A percentile compares a stretch with the other conserved stretches of the same genome.
Conservation (phyloP, 345 rosid species). For the Syzygium oleosum region DNA sequence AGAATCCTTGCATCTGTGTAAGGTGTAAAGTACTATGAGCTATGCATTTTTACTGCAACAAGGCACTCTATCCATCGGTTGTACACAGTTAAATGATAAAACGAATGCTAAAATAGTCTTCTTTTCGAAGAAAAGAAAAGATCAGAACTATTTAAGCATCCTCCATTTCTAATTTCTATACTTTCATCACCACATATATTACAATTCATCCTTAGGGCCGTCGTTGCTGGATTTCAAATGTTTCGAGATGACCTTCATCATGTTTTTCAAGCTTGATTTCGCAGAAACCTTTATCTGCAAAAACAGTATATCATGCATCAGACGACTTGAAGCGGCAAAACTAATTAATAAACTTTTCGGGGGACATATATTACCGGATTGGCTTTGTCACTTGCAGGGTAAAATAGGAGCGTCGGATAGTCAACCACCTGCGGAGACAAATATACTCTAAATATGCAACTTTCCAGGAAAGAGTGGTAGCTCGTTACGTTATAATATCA, state of each 20-base stretch:
- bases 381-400: slow-evolving; percentile 48
- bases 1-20: background rate
- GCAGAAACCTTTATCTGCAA: slow-evolving; percentile 52
- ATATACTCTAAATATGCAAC: background rate
- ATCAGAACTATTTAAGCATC: background rate
- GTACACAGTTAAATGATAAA: background rate
- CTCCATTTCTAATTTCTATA: background rate
- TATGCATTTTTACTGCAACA: background rate
- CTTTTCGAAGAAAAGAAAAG: background rate
- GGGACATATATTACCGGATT: slow-evolving; percentile 38
- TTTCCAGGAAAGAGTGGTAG: background rate
- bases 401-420: slow-evolving; percentile 59
- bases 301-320: slow-evolving; percentile 2
- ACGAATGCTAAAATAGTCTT: background rate
- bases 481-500: background rate
- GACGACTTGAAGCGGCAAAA: background rate
- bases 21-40: background rate
- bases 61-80: background rate
- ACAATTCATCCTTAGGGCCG: slow-evolving; percentile 49
- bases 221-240: slow-evolving; percentile 34
- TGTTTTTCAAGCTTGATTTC: slow-evolving; percentile 46
- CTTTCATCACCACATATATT: slow-evolving; percentile 4
- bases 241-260: slow-evolving; percentile 36
- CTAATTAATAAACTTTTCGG: background rate
- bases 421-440: slow-evolving; percentile 41